Base-by-base conservation (phyloP, 805 yeast species). In the Groenewaldozyma tartarivorans region DNA sequence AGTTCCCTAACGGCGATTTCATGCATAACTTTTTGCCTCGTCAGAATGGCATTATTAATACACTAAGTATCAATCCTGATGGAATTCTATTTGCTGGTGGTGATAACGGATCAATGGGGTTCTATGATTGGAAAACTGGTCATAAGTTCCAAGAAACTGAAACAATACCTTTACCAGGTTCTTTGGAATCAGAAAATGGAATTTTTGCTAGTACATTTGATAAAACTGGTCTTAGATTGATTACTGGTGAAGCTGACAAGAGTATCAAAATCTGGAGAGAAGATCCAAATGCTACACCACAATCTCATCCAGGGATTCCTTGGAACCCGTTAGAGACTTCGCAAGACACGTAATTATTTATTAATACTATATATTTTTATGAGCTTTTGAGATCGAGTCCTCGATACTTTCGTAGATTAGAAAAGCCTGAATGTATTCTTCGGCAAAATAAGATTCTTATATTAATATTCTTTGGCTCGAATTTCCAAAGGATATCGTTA, bases 191-290 rank as follows among this genome's bases (percentile, higher is more conserved):
- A 38, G 87, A 79, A 49, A 62, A 66, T 20, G 81, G 94, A 5
- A 74, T 90, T 4, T 67, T 79, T 48, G 69, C 86, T 6, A 74
- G 87, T 31, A 56, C 75, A 1, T 86, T 86, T 57, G 96, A 92
- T 58, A 64, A 69, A 56, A 77, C 86, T 44, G 96, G 96, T 0
- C 61, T 77, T 50, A 71, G 95, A 36, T 62, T 92, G 43, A 71
- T 92, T 17, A 84, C 95, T 1, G 86, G 95, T 37, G 94, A 84
- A 52, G 77, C 84, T n/a, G 97, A 90, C 60, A 88, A 88, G 43
- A 70, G 75, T 48, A 67, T 79, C 38, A 75, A 77, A 52, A 56
- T 79, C 11, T 79, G 84, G 83, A 61, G 62, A 21, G 64, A 63
- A 37, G 61, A 58, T 37, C 57, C 61, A n/a, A 60, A 58, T 9